These are phyloP conservation scores for Fusarium sororula DNA, from an alignment of 2,329 filamentous ascomycete species.

Conservation along the genomic window DNA sequence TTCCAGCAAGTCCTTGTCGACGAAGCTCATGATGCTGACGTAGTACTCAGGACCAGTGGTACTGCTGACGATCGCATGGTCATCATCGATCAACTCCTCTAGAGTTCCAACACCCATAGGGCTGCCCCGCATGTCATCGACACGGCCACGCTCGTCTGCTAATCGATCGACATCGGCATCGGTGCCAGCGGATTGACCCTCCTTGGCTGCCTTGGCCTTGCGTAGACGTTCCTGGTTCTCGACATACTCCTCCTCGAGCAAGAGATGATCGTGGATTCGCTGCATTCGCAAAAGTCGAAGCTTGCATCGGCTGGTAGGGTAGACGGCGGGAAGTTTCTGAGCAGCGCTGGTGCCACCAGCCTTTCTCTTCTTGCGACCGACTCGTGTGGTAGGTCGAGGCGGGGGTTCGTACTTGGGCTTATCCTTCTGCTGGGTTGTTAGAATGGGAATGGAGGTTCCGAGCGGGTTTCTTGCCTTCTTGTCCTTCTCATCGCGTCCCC, in stretches of 20 bases:
- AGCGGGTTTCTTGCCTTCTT: conserved; percentile 76
- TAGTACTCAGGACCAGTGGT: conserved; percentile 99
- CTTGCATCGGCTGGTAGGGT: conserved; percentile 97
- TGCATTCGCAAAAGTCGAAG: conserved; percentile 97
- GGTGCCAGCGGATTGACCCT: conserved; percentile 71
- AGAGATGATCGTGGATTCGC: conserved; percentile 94
- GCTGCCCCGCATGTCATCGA: conserved; percentile 98
- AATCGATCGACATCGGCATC: conserved; percentile 83
- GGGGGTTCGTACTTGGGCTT: conserved; percentile 99
- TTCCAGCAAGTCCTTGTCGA: conserved; percentile 97
- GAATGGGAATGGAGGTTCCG: not conserved
- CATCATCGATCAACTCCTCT: conserved; percentile 98
- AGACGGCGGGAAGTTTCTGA: conserved; percentile 93
- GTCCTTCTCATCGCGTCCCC: conserved; percentile 86
- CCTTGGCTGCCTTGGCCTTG: conserved; percentile 86
- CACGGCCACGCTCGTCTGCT: conserved; percentile 91
- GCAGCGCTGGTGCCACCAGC: conserved; percentile 90
- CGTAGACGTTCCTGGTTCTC: conserved; percentile 97
- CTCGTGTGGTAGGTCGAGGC: conserved; percentile 93
- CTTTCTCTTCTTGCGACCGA: conserved; percentile 99
- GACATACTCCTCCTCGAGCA: conserved; percentile 98
- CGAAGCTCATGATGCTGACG: conserved; percentile 99
- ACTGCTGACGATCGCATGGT: conserved; percentile 97
- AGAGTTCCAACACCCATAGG: conserved; percentile 98
- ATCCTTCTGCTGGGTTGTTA: conserved; percentile 76